These are phyloP conservation scores for Westerdykella sp. DNA, from an alignment of 2,329 filamentous ascomycete species.

Conservation along the genomic window DNA sequence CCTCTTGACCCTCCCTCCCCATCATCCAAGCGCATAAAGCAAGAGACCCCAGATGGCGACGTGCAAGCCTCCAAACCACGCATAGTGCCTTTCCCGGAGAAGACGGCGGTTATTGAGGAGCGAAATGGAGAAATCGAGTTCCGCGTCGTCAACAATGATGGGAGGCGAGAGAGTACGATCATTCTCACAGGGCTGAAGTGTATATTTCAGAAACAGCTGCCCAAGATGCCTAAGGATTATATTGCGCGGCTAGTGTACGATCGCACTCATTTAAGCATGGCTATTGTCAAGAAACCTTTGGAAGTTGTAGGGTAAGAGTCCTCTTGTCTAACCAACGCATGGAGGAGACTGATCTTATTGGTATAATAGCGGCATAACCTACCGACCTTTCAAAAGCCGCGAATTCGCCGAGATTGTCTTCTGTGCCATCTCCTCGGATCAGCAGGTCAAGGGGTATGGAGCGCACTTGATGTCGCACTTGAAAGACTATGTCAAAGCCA, in stretches of 20 bases:
- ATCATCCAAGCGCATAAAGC: constrained; percentile 50
- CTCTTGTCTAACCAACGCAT: neutral
- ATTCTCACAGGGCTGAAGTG: constrained; percentile 94
- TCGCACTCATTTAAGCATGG: constrained; percentile 89
- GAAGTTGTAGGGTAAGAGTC: constrained; percentile 67
- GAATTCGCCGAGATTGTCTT: constrained; percentile 98
- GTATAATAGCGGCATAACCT: constrained; percentile 74
- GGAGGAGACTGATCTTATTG: constrained; percentile 8
- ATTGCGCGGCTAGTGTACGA: constrained; percentile 97
- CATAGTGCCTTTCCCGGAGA: constrained; percentile 82
- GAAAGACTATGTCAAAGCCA: constrained; percentile 97
- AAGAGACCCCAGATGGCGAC: constrained; percentile 31
- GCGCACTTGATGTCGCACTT: constrained; percentile 97
- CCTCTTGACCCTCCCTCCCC: constrained; percentile 53
- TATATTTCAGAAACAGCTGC: constrained; percentile 96
- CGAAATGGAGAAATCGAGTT: constrained; percentile 93
- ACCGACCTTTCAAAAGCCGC: constrained; percentile 84
- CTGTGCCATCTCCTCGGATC: constrained; percentile 93
- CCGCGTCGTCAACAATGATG: constrained; percentile 95
- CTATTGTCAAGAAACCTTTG: constrained; percentile 92
- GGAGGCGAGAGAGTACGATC: constrained; percentile 77
- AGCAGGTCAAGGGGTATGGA: constrained; percentile 97
- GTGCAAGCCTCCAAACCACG: constrained; percentile 45
- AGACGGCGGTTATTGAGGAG: constrained; percentile 90
- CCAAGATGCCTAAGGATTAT: constrained; percentile 99